Evolutionary conservation across 176 grass and related monocot species (phyloP), one percentile per base, ranked within the genome.

Genomic region (Typha latifolia): DNA sequence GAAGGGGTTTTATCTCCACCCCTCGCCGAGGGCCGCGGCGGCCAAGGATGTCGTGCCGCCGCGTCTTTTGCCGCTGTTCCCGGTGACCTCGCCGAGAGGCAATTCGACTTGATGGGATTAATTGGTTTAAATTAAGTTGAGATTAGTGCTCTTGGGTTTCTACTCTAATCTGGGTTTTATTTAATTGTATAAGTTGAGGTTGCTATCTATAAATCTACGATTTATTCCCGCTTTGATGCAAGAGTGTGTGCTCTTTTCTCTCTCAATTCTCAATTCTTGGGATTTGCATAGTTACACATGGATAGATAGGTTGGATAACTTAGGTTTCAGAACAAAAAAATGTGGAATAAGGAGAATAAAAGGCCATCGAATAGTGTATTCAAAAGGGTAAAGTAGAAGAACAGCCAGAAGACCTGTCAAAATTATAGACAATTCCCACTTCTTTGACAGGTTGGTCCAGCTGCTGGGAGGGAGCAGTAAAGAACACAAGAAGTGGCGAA

Each of bases 1-100:
- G 76, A 85, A 80, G 68, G 81, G 83, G 0, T 99, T 99, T 69
- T 99, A 90, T 78, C 79, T 99, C 53, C 95, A 94, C 77, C 95
- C 95, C 12, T 93, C 95, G 13, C 89, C 95, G 77, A 43, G 37
- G 9, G 6, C 8, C 70, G 89, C 15, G 11, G 31, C 68, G 16
- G 50, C 16, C 4, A 53, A 50, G 24, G 27, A 34, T 48, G 20
- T 14, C 53, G 53, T n/a, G 18, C 53, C 53, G n/a, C 53, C n/a
- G 5, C 53, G 63, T 4, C 63, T 65, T 12, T 29, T 65, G 14
- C 63, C 63, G 6, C 63, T 65, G 14, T 65, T 65, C 14, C 63
- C 63, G 14, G 63, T 65, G 32, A 65, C 63, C 14, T 65, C 63
- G 6, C 32, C 63, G 15, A 15, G 32, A 43, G 7, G 31, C 63